phyloP scores from a whole-genome alignment of 768 basidiomycete genomes.

The Clitopilus passeckerianus region DNA sequence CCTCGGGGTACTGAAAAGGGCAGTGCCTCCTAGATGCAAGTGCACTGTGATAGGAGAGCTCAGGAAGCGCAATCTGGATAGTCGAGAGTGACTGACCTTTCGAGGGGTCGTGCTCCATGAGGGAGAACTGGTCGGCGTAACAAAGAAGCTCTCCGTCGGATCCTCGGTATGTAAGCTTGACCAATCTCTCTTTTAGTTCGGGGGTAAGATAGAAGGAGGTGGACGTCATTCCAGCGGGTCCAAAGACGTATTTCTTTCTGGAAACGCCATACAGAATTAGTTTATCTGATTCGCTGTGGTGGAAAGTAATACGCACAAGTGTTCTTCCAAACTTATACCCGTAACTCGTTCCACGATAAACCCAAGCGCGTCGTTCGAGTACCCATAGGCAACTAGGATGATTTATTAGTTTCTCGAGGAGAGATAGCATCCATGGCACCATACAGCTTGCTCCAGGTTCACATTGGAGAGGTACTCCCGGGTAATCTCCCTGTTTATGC shows the following conservation, averaged over 20 bases:
- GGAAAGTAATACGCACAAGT: slow-evolving; percentile 12
- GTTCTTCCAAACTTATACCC: slow-evolving; percentile 21
- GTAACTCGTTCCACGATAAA: slow-evolving; percentile 22
- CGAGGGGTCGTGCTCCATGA: slow-evolving; percentile 11
- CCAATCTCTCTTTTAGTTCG: slow-evolving; percentile 6
- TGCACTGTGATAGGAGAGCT: slow-evolving; percentile 6
- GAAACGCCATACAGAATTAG: no score
- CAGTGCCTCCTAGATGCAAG: slow-evolving; percentile 12
- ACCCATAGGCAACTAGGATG: slow-evolving; percentile 19
- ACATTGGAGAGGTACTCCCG: slow-evolving; percentile 16
- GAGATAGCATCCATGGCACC: neutral
- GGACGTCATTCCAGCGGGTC: slow-evolving; percentile 12
- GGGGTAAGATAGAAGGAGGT: slow-evolving; percentile 16
- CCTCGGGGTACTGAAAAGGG: slow-evolving; percentile 11
- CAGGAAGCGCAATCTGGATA: neutral
- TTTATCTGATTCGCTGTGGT: no score
- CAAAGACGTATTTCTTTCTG: slow-evolving; percentile 18
- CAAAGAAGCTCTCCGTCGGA: slow-evolving; percentile 1
- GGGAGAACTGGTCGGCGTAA: slow-evolving; percentile 4
- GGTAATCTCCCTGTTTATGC: slow-evolving; percentile 14
- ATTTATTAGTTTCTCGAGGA: neutral
- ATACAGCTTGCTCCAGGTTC: slow-evolving; percentile 24
- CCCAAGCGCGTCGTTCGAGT: slow-evolving; percentile 15
- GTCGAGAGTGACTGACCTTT: slow-evolving; percentile 4
- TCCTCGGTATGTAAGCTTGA: slow-evolving; percentile 9